Evolutionary conservation across 2,329 filamentous ascomycete genomes (phyloP).

Genomic region (Arthrobotrys entomopaga): DNA sequence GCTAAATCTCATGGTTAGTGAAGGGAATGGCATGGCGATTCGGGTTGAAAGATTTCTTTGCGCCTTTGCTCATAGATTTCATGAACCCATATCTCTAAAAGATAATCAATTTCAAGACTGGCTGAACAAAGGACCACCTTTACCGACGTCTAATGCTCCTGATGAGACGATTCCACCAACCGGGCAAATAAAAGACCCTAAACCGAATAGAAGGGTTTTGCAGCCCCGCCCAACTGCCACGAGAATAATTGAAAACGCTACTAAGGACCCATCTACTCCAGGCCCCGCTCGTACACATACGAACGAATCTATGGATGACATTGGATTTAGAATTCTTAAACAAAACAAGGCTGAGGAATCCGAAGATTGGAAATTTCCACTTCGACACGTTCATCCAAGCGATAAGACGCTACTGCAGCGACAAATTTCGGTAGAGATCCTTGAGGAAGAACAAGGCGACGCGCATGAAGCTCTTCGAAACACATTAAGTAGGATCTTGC

Average conservation of each 20-base stretch:
- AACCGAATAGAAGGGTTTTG: slow-evolving; percentile 1
- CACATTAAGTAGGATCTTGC: slow-evolving; percentile 4
- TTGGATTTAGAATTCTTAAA: slow-evolving; percentile 20
- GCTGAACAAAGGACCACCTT: slow-evolving; percentile 1
- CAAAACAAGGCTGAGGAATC: slow-evolving; percentile 1
- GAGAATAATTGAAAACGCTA: slow-evolving; percentile 7
- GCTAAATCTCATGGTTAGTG: not conserved
- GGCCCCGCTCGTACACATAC: not conserved
- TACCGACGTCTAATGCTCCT: not conserved
- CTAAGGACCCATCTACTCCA: not conserved
- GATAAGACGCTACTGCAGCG: slow-evolving; percentile 7
- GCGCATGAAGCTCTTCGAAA: slow-evolving; percentile 13
- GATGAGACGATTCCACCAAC: not conserved
- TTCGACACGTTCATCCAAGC: slow-evolving; percentile 20
- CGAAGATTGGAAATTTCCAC: slow-evolving; percentile 21
- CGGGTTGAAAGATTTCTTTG: slow-evolving; percentile 25
- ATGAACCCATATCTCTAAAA: slow-evolving; percentile 17
- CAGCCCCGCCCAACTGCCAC: slow-evolving; percentile 3
- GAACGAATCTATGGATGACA: slow-evolving; percentile 7
- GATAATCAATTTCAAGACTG: slow-evolving; percentile 29
- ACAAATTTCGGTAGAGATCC: slow-evolving; percentile 14
- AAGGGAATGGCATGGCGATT: not conserved
- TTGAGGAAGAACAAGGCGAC: slow-evolving; percentile 16
- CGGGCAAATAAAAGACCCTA: not conserved
- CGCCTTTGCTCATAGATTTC: slow-evolving; percentile 22